Base-by-base conservation (phyloP, 108 stramenopile species). In the Mediolabrus comicus region DNA sequence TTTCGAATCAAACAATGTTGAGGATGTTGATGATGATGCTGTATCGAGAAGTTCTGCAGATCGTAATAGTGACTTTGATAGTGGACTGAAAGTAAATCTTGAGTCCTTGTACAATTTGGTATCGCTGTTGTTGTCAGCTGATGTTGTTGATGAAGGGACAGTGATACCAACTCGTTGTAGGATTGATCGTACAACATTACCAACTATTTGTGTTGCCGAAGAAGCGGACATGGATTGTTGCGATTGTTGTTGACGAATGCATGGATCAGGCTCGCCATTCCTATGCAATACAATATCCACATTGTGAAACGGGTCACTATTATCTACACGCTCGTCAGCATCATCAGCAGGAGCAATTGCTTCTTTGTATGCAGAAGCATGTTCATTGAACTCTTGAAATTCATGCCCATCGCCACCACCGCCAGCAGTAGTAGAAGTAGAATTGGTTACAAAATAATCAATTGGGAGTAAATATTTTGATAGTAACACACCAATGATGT, bases 181-280 rank as follows among this genome's bases (percentile, higher is more conserved):
- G 19, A 46, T 17, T 24, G 4, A 8, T 1, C 7, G 46, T 9
- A 10, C 1, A n/a, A 49, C 41, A 17, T 11, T 7, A 33, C 7
- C 33, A 33, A 6, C 7, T 33, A 7, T 33, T 33, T 3, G 2
- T 0, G 16, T 41, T n/a, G n/a, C n/a, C n/a, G n/a, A n/a, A n/a
- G n/a, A n/a, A n/a, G n/a, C n/a, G n/a, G n/a, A n/a, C n/a, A n/a
- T n/a, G n/a, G 13, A 16, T 16, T 16, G 39, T 41, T 17, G 16
- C 16, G n/a, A 16, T 16, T 17, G 16, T 22, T 9, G 14, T 31
- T 80, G 73, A 3, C 39, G 24, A 16, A 79, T 79, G 61, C 92
- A 93, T 3, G 87, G 60, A 26, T 87, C 69, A 5, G 84, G 41
- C 46, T 90, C 87, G 17, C 92, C 92, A 67, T 90, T 93, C 10